phyloP scores from a whole-genome alignment of 306 rosid species.

The Abrus pulchellus region DNA sequence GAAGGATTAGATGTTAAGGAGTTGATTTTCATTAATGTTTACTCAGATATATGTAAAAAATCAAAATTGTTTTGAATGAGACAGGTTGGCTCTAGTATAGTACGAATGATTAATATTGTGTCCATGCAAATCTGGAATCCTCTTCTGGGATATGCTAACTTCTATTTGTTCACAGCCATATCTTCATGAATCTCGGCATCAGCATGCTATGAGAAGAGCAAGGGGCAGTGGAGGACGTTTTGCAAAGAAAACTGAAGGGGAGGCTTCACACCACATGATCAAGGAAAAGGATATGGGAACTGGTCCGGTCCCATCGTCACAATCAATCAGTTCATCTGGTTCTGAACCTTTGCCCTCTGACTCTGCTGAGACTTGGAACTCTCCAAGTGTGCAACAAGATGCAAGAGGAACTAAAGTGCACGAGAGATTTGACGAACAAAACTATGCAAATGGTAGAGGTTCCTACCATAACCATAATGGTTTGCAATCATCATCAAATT shows the following conservation, averaged over 20 bases:
- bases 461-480: slow-evolving; percentile 58
- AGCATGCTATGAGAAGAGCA: slow-evolving; percentile 90
- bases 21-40: not conserved
- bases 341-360: slow-evolving; percentile 66
- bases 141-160: slow-evolving; percentile 34
- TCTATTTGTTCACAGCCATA: slow-evolving; percentile 68
- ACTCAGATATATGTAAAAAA: not conserved
- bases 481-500: slow-evolving; percentile 59
- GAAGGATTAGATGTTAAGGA: not conserved
- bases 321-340: slow-evolving; percentile 72
- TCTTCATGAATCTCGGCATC: slow-evolving; percentile 95
- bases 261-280: slow-evolving; percentile 42
- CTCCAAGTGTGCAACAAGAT: slow-evolving; percentile 60
- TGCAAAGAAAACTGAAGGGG: slow-evolving; percentile 70
- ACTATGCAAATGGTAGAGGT: slow-evolving; percentile 58
- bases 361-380: slow-evolving; percentile 71
- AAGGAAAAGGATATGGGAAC: slow-evolving; percentile 56
- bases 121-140: slow-evolving; percentile 8
- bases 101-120: slow-evolving; percentile 1
- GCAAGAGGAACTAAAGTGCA: slow-evolving; percentile 54
- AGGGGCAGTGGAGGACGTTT: slow-evolving; percentile 95
- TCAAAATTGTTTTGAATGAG: not conserved
- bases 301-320: slow-evolving; percentile 62
- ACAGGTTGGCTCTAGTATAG: slow-evolving; percentile 5
- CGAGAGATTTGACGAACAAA: slow-evolving; percentile 42